Evolutionary conservation across 2,329 filamentous ascomycete species (phyloP).

Genomic region (Penicillium sp.): DNA sequence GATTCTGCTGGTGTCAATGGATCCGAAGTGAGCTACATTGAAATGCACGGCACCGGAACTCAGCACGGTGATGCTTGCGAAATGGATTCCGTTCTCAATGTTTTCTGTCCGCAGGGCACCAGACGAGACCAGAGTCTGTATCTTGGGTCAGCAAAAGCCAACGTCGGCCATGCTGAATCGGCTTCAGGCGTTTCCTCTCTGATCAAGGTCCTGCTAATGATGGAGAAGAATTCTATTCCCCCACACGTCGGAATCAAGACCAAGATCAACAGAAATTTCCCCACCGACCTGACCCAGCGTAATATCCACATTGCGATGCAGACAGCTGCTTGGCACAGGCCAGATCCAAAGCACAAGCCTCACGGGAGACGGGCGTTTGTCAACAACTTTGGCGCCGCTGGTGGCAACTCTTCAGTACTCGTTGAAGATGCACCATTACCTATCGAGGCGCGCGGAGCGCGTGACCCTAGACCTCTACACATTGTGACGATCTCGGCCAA

Average conservation of each 20-base stretch:
- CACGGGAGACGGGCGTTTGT: slow-evolving; percentile 46
- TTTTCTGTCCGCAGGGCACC: slow-evolving; percentile 62
- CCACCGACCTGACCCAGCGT: slow-evolving; percentile 46
- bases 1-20: slow-evolving; percentile 68
- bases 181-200: slow-evolving; percentile 58
- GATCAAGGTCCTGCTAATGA: slow-evolving; percentile 44
- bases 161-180: slow-evolving; percentile 67
- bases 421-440: slow-evolving; percentile 63
- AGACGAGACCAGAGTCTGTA: slow-evolving; percentile 53
- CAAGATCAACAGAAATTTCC: slow-evolving; percentile 52
- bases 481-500: slow-evolving; percentile 62
- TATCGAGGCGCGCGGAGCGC: slow-evolving; percentile 24
- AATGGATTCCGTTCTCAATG: slow-evolving; percentile 74
- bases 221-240: slow-evolving; percentile 38
- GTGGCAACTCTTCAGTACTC: slow-evolving; percentile 71
- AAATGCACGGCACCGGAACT: slow-evolving; percentile 89
- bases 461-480: slow-evolving; percentile 61
- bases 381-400: slow-evolving; percentile 74
- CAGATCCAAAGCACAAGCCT: neutral
- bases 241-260: slow-evolving; percentile 43
- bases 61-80: slow-evolving; percentile 81
- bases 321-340: slow-evolving; percentile 42
- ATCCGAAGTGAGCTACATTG: slow-evolving; percentile 78
- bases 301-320: slow-evolving; percentile 54
- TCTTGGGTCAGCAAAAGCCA: slow-evolving; percentile 68